Evolutionary conservation across 305 asterid species (phyloP).

Genomic region (Solanum chacoense): DNA sequence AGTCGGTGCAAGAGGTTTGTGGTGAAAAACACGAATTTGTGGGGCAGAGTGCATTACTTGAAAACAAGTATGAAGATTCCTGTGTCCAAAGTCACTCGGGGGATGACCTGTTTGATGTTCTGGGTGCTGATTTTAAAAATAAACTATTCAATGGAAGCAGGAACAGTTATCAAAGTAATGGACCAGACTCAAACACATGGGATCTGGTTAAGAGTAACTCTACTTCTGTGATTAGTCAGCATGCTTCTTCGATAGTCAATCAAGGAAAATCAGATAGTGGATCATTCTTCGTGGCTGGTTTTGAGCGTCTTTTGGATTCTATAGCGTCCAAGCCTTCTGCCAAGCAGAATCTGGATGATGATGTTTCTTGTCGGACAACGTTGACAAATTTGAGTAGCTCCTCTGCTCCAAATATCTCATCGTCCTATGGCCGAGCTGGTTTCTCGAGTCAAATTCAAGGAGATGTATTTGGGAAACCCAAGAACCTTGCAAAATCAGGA

Average conservation of each 20-base stretch:
- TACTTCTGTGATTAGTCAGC: conserved; percentile 18
- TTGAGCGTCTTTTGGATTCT: conserved; percentile 68
- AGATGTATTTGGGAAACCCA: conserved; percentile 48
- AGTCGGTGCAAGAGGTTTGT: conserved; percentile 5
- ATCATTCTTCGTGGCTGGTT: conserved; percentile 22
- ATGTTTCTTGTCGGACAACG: conserved; percentile 46
- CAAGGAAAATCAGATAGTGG: conserved; percentile 43
- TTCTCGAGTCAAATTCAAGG: conserved; percentile 33
- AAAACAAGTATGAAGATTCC: conserved; percentile 18
- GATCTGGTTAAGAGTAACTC: conserved; percentile 13
- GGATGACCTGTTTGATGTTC: conserved; percentile 73
- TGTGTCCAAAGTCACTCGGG: conserved; percentile 24
- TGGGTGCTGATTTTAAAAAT: conserved; percentile 74
- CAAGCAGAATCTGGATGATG: conserved; percentile 33
- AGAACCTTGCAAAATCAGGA: conserved; percentile 30
- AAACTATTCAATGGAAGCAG: conserved; percentile 39
- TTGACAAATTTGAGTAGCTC: conserved; percentile 44
- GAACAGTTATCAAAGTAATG: conserved; percentile 17
- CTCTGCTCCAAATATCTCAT: conserved; percentile 27
- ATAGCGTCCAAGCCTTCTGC: conserved; percentile 39
- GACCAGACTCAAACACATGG: conserved; percentile 10
- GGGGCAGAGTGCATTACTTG: conserved; percentile 4
- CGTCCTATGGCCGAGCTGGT: conserved; percentile 32
- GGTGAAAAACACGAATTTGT: conserved; percentile 14
- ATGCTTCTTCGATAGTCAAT: conserved; percentile 19